A percentile compares a stretch with the other conserved stretches of the same genome.
phyloP scores from a whole-genome alignment of 768 basidiomycete genomes.

The Pilatotrama ljubarskyi region DNA sequence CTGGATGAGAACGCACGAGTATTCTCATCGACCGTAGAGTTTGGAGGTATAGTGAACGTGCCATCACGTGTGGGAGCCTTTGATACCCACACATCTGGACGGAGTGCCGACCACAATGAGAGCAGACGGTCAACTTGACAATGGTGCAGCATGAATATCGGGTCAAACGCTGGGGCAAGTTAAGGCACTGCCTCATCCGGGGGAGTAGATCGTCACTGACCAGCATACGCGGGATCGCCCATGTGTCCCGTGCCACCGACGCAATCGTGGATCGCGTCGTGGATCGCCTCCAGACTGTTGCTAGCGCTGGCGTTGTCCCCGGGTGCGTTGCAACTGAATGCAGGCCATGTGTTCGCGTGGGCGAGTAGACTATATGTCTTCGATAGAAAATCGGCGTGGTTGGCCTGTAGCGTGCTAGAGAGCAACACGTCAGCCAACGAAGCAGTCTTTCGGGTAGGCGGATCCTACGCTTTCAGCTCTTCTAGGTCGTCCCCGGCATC shows the following conservation, averaged over 20 bases:
- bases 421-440: not conserved
- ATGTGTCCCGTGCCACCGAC: conserved; percentile 44
- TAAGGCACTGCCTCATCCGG: no score
- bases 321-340: conserved; percentile 47
- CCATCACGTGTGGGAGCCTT: conserved; percentile 1
- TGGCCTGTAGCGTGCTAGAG: not conserved
- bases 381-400: conserved; percentile 7
- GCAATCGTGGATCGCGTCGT: conserved; percentile 44
- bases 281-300: conserved; percentile 52
- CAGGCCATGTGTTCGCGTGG: conserved; percentile 38
- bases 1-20: conserved; percentile 1
- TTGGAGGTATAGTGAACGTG: conserved; percentile 14
- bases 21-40: conserved; percentile 15
- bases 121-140: conserved; percentile 54
- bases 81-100: conserved; percentile 43
- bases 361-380: conserved; percentile 18
- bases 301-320: conserved; percentile 40
- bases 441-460: not conserved
- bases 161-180: conserved; percentile 43
- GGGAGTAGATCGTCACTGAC: conserved; percentile 29
- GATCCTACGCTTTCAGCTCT: conserved; percentile 1
- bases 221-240: conserved; percentile 41
- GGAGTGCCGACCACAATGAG: conserved; percentile 50
- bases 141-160: conserved; percentile 57
- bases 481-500: conserved; percentile 13